Evolutionary conservation across 176 grass and related monocot genomes (phyloP), one percentile per base, ranked within the genome.

Genomic region (Zoysia pacifica): DNA sequence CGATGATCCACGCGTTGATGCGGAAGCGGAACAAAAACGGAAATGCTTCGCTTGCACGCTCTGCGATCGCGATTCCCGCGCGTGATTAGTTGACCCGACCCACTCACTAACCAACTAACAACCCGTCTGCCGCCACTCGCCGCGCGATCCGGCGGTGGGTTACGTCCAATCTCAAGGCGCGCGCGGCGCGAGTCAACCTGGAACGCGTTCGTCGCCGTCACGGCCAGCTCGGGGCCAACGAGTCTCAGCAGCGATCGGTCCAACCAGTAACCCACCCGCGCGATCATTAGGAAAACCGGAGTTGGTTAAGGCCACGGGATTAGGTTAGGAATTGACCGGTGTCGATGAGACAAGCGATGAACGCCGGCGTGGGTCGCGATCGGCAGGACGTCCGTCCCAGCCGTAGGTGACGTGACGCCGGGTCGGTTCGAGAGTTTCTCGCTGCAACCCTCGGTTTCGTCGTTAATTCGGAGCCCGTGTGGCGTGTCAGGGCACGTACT

Each of bases 51-150:
- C 62, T 67, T 62, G 43, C 11, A 74, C 28, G 69, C 28, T 28
- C 28, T 28, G 28, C 28, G 28, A 28, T 28, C 62, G 48, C 54
- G 43, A 73, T 35, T 10, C 19, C 49, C 36, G 62, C 61, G 62
- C 61, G 72, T 50, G 76, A 86, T 86, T 80, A 67, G 69, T 55
- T 80, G 70, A 73, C 77, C 76, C 48, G 38, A 78, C 50, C 62
- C 76, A 78, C 70, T 35, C 28, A 28, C 28, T 28, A 28, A 28
- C 1, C 0, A 0, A n/a, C 15, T 28, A 28, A 28, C 28, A 28
- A 28, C 55, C 8, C 11, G 36, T 11, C 28, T 28, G 28, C 28
- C 28, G 28, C 28, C 28, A 28, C 28, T 28, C 28, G 28, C 28
- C 28, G 28, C 28, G 28, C 28, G 28, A 28, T 28, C 28, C 28